Evolutionary conservation across 164 flowering plant genomes (phyloP).

Genomic region (Piper longum): DNA sequence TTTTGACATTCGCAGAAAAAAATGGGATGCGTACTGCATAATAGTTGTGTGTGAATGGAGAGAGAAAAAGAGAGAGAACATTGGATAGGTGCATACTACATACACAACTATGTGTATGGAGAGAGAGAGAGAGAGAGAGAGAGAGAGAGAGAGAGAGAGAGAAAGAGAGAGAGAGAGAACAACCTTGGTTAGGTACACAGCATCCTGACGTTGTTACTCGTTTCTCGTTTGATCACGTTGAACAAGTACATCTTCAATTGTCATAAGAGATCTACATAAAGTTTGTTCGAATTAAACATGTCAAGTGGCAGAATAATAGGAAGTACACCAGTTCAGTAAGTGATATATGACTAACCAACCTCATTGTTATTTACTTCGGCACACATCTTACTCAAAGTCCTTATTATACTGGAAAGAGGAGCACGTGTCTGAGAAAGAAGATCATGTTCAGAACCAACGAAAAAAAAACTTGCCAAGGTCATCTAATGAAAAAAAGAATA

Average conservation of each 20-base stretch:
- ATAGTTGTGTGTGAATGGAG: too few species aligned
- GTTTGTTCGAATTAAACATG: background rate
- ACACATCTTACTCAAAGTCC: conserved; percentile 68
- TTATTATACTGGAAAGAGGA: conserved; percentile 80
- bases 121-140: background rate
- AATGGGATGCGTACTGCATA: too few species aligned
- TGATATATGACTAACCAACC: conserved; percentile 26
- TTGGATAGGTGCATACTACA: too few species aligned
- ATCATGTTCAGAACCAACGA: background rate
- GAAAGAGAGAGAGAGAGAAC: conserved; percentile 9
- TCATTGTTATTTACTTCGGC: conserved; percentile 55
- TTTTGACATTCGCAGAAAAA: too few species aligned
- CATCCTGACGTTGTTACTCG: conserved; percentile 84
- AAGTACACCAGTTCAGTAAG: background rate
- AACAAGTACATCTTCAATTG: conserved; percentile 59
- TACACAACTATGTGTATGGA: too few species aligned
- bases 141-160: too few species aligned
- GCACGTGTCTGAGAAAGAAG: conserved; percentile 58
- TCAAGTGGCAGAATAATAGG: background rate
- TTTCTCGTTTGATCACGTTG: conserved; percentile 70
- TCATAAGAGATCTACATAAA: conserved; percentile 61
- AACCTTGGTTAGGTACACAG: conserved; percentile 83
- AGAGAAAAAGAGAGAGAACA: conserved; percentile 9
- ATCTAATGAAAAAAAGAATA: conserved; percentile 15
- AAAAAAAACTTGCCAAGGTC: background rate